Evolutionary conservation across 2,329 filamentous ascomycete genomes (phyloP), one percentile per base, ranked within the genome.

Genomic region (Alternaria hordeiaustralica): DNA sequence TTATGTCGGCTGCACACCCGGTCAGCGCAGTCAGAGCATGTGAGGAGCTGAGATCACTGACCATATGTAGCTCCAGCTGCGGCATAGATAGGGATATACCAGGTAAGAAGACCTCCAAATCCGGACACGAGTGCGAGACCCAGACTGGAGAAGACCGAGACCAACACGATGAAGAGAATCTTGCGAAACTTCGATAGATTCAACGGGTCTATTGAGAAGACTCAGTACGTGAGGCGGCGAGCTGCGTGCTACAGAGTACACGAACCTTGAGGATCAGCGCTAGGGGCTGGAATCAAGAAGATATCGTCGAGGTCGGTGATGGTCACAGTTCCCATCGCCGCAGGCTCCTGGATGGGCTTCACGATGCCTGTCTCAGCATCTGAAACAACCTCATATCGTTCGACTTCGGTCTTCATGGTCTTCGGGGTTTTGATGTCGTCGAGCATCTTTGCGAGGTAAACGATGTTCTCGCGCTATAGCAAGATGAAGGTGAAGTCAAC

Each of bases 101-200:
- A 82, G 7, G 69, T 73, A 5, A 83, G 67, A 1, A 84, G 73
- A 3, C 80, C 81, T 15, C 82, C 81, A 33, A 83, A 82, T 0
- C 81, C 81, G 12, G 79, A 80, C 0, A 83, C 79, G 9, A 83
- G 70, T 2, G 76, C 71, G 12, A 83, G 69, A 11, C 80, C 79
- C 4, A 83, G 58, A 13, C 75, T 76, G 5, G 81, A 82, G 65
- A 83, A 78, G 10, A 74, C 61, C 12, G 74, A 76, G 5, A 74
- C 41, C 18, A 77, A 64, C 11, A 72, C 43, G 26, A 77, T 69
- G 20, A 75, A 71, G 4, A 76, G 23, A 13, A 74, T 65, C 64
- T 78, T 78, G 20, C 71, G 68, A 68, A 65, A 73, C n/a, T 60
- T 66, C 3, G 73, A 58, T 50, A 77, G 49, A 50, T 78, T 78